A percentile compares a stretch with the other conserved stretches of the same genome.
Evolutionary conservation across 805 yeast genomes (phyloP).

Genomic region (Zygosaccharomyces siamensis): DNA sequence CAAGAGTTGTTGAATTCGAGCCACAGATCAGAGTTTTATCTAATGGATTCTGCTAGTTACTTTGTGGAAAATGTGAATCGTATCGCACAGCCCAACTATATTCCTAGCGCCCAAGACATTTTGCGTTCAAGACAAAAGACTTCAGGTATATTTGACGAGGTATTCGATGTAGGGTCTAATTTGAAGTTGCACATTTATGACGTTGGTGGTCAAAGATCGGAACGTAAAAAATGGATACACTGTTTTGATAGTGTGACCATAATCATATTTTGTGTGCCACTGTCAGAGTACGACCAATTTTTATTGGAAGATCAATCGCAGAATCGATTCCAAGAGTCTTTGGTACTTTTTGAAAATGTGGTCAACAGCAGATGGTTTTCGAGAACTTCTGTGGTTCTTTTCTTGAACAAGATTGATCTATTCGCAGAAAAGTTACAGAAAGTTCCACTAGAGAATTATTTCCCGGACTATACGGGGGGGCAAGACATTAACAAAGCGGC

Average conservation of each 20-base stretch:
- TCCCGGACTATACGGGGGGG: constrained; percentile 93
- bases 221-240: constrained; percentile 95
- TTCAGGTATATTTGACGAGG: constrained; percentile 83
- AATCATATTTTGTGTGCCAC: constrained; percentile 84
- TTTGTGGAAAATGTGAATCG: constrained; percentile 60
- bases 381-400: constrained; percentile 77
- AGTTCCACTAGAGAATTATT: constrained; percentile 75
- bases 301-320: constrained; percentile 70
- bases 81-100: constrained; percentile 53
- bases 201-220: constrained; percentile 95
- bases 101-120: constrained; percentile 74
- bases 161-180: constrained; percentile 63
- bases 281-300: constrained; percentile 87
- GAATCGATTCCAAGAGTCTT: constrained; percentile 74
- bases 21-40: constrained; percentile 67
- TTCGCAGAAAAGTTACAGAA: constrained; percentile 79
- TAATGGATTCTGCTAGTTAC: constrained; percentile 80
- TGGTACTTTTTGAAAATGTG: constrained; percentile 82
- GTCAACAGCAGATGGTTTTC: constrained; percentile 92
- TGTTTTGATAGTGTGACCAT: constrained; percentile 90
- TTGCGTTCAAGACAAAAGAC: constrained; percentile 87
- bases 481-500: constrained; percentile 84
- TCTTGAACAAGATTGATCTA: constrained; percentile 84
- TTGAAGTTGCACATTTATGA: constrained; percentile 64
- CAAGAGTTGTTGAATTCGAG: constrained; percentile 46